Base-by-base conservation (phyloP, 345 rosid species). In the Lepidium africanum region DNA sequence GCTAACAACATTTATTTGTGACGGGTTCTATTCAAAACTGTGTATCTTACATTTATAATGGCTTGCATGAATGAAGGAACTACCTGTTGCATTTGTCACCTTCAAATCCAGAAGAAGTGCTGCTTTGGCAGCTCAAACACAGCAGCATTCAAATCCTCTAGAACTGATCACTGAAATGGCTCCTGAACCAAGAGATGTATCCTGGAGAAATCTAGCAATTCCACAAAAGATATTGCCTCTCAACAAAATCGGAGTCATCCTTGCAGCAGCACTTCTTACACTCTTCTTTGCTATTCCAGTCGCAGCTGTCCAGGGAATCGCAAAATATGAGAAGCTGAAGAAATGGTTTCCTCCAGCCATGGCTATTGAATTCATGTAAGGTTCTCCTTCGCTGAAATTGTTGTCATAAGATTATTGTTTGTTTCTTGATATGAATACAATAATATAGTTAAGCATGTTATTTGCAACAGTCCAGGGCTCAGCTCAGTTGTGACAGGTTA, bases 251-350 rank as follows among this genome's bases (percentile, higher is more conserved):
- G 87, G 84, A 54, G 96, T 84, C 56, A 48, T 90, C 49, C 80
- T 88, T 79, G 90, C 82, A 57, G 90, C 96, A 21, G 76, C 92
- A 19, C 79, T 91, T 65, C 92, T 87, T 38, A 87, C 94, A 15
- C 55, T 88, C 60, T 93, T 93, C 86, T 88, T 93, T 75, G 90
- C 96, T 59, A 82, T 87, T 77, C 96, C 92, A 6, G 97, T 88
- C 56, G 82, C 97, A 50, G 95, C 96, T 55, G 97, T 93, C 70
- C 98, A 90, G 76, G 97, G 98, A 75, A 88, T 93, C 14, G 97
- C 92, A 49, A 87, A 80, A 64, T 82, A 80, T 60, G 97, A 93
- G 81, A 93, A 88, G 71, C 80, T 93, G 16, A 87, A 81, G 82
- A 84, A 82, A 77, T 85, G 96, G 94, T 88, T 93, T 71, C 96